Evolutionary conservation across 805 yeast genomes (phyloP).

Genomic region (Metschnikowia drakensbergensis): DNA sequence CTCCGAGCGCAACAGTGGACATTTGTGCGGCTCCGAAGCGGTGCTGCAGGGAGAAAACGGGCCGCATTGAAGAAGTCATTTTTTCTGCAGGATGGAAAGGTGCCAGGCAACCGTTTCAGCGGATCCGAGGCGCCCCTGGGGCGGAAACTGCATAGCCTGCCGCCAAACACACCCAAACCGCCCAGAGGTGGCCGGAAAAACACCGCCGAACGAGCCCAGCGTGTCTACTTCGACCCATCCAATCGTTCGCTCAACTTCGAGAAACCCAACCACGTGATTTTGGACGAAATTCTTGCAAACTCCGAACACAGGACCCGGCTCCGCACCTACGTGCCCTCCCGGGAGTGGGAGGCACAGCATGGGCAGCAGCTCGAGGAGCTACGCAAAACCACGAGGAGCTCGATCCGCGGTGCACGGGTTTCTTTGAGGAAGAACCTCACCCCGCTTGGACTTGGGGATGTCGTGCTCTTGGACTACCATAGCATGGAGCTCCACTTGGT

Average conservation of each 20-base stretch:
- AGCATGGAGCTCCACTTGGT: constrained; percentile 51
- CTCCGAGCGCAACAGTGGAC: background rate
- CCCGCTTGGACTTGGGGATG: constrained; percentile 52
- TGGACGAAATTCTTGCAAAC: constrained; percentile 7
- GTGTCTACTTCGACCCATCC: constrained; percentile 15
- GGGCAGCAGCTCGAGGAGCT: constrained; percentile 4
- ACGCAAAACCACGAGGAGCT: background rate
- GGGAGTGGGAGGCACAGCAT: constrained; percentile 8
- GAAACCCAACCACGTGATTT: constrained; percentile 8
- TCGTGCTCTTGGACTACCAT: constrained; percentile 50
- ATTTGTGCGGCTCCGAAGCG: constrained; percentile 1
- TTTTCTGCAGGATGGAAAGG: no score
- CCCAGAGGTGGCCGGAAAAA: background rate
- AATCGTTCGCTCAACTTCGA: constrained; percentile 12
- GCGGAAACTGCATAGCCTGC: no score
- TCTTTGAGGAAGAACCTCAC: constrained; percentile 7
- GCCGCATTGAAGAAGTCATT: no score
- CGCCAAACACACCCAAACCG: background rate
- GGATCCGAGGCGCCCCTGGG: background rate
- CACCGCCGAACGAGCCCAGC: background rate
- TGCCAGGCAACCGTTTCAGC: background rate
- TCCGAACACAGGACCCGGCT: constrained; percentile 5
- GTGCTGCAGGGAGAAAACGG: background rate
- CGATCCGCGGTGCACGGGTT: constrained; percentile 6
- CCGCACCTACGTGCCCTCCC: constrained; percentile 11